Percentiles rank a stretch among this genome's conserved stretches.
phyloP scores from a whole-genome alignment of 1,284 basidiomycete genomes.

The Papiliotrema fonsecae region DNA sequence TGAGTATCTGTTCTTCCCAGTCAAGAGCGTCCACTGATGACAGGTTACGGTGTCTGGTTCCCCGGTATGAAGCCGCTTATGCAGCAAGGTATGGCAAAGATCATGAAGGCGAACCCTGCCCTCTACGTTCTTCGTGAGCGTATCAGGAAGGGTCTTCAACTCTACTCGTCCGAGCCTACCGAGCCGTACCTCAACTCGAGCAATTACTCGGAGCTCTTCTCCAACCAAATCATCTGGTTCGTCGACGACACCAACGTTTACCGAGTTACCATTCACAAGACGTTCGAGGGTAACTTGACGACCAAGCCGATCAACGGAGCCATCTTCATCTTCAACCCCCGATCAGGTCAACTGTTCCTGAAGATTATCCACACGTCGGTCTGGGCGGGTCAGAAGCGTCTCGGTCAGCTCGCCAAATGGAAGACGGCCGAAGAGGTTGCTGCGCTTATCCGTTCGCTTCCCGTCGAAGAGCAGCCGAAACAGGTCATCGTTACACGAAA shows the following conservation, averaged over 20 bases:
- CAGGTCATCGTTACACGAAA: conserved; percentile 99
- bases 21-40: too few relatives aligned
- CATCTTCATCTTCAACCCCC: conserved; percentile 99
- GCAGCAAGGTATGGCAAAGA: conserved; percentile 99
- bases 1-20: too few relatives aligned
- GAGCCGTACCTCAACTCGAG: conserved; percentile 91
- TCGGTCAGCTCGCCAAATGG: conserved; percentile 99
- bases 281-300: conserved; percentile 98
- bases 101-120: conserved; percentile 82
- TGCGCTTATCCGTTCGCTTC: conserved; percentile 90
- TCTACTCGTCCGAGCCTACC: conserved; percentile 98
- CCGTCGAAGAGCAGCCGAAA: conserved; percentile 99
- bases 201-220: conserved; percentile 94
- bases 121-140: conserved; percentile 96
- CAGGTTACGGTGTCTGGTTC: conserved; percentile 99
- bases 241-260: conserved; percentile 99
- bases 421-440: conserved; percentile 97
- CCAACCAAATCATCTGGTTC: conserved; percentile 99
- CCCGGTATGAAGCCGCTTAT: conserved; percentile 96
- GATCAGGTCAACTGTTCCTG: conserved; percentile 95
- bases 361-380: conserved; percentile 99
- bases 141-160: conserved; percentile 94
- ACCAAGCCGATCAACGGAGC: conserved; percentile 99
- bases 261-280: conserved; percentile 99
- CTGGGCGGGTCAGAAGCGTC: conserved; percentile 99